Evolutionary conservation across 2,329 filamentous ascomycete genomes (phyloP), one percentile per base, ranked within the genome.

Genomic region (Rugonectria rugulosa): DNA sequence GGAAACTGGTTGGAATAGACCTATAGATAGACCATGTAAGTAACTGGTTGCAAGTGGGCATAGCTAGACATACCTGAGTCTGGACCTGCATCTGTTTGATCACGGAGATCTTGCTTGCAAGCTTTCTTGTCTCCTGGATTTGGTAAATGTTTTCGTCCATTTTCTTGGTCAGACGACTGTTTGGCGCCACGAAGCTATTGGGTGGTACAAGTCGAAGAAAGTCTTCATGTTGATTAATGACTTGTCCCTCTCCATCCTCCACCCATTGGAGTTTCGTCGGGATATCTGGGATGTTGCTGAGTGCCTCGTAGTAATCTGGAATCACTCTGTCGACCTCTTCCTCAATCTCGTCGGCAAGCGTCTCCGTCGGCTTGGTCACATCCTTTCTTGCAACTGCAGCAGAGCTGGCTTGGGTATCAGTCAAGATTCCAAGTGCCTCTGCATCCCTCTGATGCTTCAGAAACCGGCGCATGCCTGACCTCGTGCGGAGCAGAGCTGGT

Each of bases 81-180:
- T 99, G 95, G 49, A 98, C 86, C 76, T 99, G 95, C 95, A 99
- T 99, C 77, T 99, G 95, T 78, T 98, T 99, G 72, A 99, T 95
- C 59, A 99, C 92, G 43, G 91, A 89, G 71, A 99, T 97, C 76
- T 98, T 99, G 10, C 92, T 92, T 68, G 92, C 96, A 24, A 99
- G 84, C 71, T 97, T 98, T 64, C 95, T 85, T 1, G 95, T 99
- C 68, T 98, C 94, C 73, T 99, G 95, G 82, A 99, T 93, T 70
- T 97, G 93, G 57, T 87, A 86, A 75, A 98, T 91, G 66, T 99
- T 99, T 51, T 87, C 85, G 65, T 97, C 91, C 75, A 99, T 89
- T 70, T 89, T 94, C 65, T 86, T 86, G 2, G 89, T 81, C 29
- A 99, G 76, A 48, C 83, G 84, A 70, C 92, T 90, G 27, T 87